A percentile compares a stretch with the other conserved stretches of the same genome.
These are phyloP conservation scores for Fagopyrum homotropicum DNA, from an alignment of 148 eudicot genomes.

Conservation along the genomic window DNA sequence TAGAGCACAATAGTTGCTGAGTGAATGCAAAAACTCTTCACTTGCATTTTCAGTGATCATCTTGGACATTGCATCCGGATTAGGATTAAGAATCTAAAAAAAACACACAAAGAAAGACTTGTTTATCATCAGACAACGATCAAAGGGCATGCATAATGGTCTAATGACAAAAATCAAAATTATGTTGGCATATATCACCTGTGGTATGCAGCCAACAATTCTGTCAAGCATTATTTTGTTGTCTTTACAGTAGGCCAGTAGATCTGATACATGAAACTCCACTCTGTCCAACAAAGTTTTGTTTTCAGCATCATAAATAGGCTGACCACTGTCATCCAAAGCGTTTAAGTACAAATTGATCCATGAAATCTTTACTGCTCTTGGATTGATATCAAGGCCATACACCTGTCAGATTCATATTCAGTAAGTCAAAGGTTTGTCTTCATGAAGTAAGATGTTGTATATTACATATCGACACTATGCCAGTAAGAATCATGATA, in stretches of 20 bases:
- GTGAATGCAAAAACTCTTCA: conserved; percentile 80
- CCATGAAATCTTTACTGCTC: conserved; percentile 93
- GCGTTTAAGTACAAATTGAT: conserved; percentile 93
- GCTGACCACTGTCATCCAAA: conserved; percentile 84
- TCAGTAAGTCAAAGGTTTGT: background rate
- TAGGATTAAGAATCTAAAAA: conserved; percentile 90
- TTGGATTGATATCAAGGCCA: conserved; percentile 96
- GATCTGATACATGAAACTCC: conserved; percentile 90
- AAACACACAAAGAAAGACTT: background rate
- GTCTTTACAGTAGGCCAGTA: conserved; percentile 80
- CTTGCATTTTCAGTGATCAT: conserved; percentile 97
- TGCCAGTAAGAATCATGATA: background rate
- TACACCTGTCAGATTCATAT: conserved; percentile 54
- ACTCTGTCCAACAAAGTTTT: conserved; percentile 89
- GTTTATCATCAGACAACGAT: background rate
- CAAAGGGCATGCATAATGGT: background rate
- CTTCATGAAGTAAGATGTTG: background rate
- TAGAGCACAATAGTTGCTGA: conserved; percentile 96
- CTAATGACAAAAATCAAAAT: conserved; percentile 1
- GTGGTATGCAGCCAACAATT: conserved; percentile 98
- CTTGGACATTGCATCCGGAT: conserved; percentile 99
- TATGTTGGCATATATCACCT: conserved; percentile 31
- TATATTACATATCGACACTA: background rate
- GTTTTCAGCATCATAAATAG: conserved; percentile 74
- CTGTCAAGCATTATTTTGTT: conserved; percentile 82